Base-by-base conservation (phyloP, 2,329 filamentous ascomycete genomes). In the Venturia oleaginea region DNA sequence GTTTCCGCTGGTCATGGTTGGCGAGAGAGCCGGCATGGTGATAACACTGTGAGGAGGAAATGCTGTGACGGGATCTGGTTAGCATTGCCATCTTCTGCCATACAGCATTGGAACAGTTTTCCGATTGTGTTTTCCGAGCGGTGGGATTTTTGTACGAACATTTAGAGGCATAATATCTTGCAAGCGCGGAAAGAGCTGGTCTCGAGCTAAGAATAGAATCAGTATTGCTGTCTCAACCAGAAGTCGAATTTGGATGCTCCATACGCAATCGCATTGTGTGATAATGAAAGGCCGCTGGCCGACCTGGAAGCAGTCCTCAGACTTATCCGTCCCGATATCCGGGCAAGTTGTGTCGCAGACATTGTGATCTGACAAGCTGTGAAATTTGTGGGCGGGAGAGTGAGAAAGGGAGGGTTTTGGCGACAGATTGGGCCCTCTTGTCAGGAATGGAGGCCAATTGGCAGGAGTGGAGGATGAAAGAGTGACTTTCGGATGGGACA, bases 21-120 rank as follows among this genome's bases (percentile, higher is more conserved):
- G 94, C 68, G 94, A 99, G 73, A 99, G 84, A 66, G 94, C 94
- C 69, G 94, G 94, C 94, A 99, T 99, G 83, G 86, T 94, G 81
- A 99, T 88, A 78, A 99, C 83, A 71, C 90, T 93, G 81, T 99
- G 94, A 70, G 92, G 86, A 70, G 94, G 95, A 82, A 91, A 97
- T 61, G 93, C 95, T 94, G 81, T 84, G 63, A 70, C 70, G 40
- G 42, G 37, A 42, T 27, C 59, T 64, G 65, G 67, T 72, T 69
- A 75, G 77, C 32, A 59, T 24, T 40, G n/a, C 19, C 22, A 19
- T 59, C 62, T 64, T 61, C 63, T 40, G 17, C 17, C 22, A 30
- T 19, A n/a, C 11, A 15, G 7, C 3, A 15, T 27, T 38, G 17
- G 24, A 51, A 3, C 10, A 24, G 42, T 40, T n/a, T 19, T 27